Percentiles rank a stretch among this genome's conserved stretches.
Conservation (phyloP, 495 filamentous ascomycete species). For the Saxophila tyrrhenica region DNA sequence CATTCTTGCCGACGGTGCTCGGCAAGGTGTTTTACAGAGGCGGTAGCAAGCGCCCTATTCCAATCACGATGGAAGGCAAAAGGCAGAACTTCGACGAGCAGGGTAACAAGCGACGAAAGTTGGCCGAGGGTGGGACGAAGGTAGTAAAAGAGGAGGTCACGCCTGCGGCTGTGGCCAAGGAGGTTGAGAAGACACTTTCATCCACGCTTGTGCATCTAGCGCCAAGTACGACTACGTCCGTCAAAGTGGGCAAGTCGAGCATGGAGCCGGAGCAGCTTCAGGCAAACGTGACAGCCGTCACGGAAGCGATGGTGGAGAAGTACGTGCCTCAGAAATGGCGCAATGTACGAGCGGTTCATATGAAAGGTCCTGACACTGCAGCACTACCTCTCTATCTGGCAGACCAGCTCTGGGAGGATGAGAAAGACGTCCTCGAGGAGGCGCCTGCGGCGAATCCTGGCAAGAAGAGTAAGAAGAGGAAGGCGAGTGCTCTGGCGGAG, state of each 20-base stretch:
- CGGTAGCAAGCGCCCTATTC: constrained; percentile 72
- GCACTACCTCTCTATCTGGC: constrained; percentile 88
- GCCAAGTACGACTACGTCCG: constrained; percentile 33
- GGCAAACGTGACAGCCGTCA: constrained; percentile 67
- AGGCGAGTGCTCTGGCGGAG: constrained; percentile 16
- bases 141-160: constrained; percentile 38
- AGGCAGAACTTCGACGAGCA: constrained; percentile 21
- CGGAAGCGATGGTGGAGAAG: constrained; percentile 56
- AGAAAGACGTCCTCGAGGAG: constrained; percentile 57
- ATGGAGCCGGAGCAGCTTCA: constrained; percentile 63
- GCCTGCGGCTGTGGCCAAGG: constrained; percentile 47
- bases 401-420: constrained; percentile 77
- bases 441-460: constrained; percentile 25
- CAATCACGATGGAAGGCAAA: constrained; percentile 49
- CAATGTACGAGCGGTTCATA: constrained; percentile 68
- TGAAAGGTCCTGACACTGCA: constrained; percentile 77
- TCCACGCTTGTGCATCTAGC: constrained; percentile 64
- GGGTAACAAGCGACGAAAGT: constrained; percentile 29
- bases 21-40: constrained; percentile 80
- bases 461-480: constrained; percentile 56
- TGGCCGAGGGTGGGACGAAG: constrained; percentile 51
- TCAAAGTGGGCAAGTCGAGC: constrained; percentile 46
- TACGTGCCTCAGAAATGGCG: constrained; percentile 75
- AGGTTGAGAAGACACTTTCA: constrained; percentile 59
- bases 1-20: constrained; percentile 59